phyloP scores from a whole-genome alignment of 495 filamentous ascomycete species.

The Aspergillus cavernicola region DNA sequence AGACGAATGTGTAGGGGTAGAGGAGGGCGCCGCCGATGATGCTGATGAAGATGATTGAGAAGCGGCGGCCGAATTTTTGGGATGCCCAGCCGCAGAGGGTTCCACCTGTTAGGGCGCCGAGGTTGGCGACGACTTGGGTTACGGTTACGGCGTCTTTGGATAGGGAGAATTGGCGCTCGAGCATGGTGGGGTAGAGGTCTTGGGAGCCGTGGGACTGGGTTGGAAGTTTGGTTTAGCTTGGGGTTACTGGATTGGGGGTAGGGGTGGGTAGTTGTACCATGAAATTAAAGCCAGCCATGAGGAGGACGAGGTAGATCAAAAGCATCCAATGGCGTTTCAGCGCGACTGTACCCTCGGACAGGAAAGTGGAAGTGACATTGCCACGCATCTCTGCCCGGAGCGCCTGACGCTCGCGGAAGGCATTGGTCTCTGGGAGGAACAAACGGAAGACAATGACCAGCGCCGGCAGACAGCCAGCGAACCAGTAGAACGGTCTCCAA shows the following conservation, averaged over 20 bases:
- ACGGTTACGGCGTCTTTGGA: slow-evolving; percentile 67
- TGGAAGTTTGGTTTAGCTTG: neutral
- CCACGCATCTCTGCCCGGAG: slow-evolving; percentile 50
- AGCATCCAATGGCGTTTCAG: slow-evolving; percentile 75
- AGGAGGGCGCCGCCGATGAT: slow-evolving; percentile 74
- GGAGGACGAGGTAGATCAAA: slow-evolving; percentile 71
- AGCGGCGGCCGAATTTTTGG: slow-evolving; percentile 78
- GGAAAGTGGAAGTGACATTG: slow-evolving; percentile 56
- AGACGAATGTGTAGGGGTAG: slow-evolving; percentile 77
- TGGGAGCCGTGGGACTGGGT: slow-evolving; percentile 78
- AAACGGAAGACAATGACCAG: slow-evolving; percentile 77
- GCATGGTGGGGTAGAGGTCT: slow-evolving; percentile 85
- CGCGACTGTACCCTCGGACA: slow-evolving; percentile 72
- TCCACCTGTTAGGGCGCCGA: slow-evolving; percentile 78
- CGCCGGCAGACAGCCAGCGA: slow-evolving; percentile 74
- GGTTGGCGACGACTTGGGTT: slow-evolving; percentile 80
- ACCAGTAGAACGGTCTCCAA: slow-evolving; percentile 86
- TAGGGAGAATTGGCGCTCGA: slow-evolving; percentile 74
- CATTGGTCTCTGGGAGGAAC: slow-evolving; percentile 70
- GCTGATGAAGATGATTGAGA: slow-evolving; percentile 74
- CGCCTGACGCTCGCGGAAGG: slow-evolving; percentile 58
- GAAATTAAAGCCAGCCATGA: slow-evolving; percentile 92
- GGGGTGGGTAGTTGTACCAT: too few relatives aligned
- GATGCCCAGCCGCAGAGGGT: slow-evolving; percentile 71
- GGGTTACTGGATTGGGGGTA: too few relatives aligned